These are phyloP conservation scores for Pleurotus tuber-regium DNA, from an alignment of 768 basidiomycete genomes.

Conservation along the genomic window DNA sequence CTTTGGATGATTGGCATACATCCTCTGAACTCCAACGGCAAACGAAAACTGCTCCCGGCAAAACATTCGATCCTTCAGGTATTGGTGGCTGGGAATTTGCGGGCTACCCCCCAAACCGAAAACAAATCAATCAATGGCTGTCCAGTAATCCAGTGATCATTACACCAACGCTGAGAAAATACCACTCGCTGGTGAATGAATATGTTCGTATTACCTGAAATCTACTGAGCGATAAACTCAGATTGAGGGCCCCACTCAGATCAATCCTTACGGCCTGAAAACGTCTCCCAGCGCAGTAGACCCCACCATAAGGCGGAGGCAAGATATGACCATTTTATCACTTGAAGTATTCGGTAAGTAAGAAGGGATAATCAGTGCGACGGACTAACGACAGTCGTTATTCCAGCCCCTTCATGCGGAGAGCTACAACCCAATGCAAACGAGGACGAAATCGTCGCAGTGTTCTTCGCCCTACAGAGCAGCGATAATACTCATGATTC, in stretches of 20 bases:
- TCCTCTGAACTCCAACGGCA: background rate
- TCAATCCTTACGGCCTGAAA: constrained; percentile 66
- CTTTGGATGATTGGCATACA: constrained; percentile 59
- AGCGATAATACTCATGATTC: constrained; percentile 19
- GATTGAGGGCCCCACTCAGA: constrained; percentile 77
- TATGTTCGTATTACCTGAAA: background rate
- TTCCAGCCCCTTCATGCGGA: constrained; percentile 64
- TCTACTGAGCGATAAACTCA: constrained; percentile 14
- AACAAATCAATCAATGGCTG: constrained; percentile 57
- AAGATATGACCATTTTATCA: constrained; percentile 76
- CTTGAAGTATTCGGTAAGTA: constrained; percentile 87
- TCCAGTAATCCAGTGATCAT: constrained; percentile 14
- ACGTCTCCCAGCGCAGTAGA: constrained; percentile 40
- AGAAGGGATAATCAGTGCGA: too few relatives aligned
- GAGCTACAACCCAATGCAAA: constrained; percentile 64
- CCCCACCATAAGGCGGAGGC: constrained; percentile 46
- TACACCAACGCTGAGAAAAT: constrained; percentile 15
- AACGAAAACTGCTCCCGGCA: background rate
- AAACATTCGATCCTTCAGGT: constrained; percentile 23
- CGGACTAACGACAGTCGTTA: too few relatives aligned
- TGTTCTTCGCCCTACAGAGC: constrained; percentile 74
- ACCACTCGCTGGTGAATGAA: constrained; percentile 51
- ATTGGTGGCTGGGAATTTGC: constrained; percentile 83
- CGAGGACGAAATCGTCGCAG: constrained; percentile 59
- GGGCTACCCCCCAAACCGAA: constrained; percentile 59